These are phyloP conservation scores for Pelargonium australe DNA, from an alignment of 441 rosid genomes.

Conservation along the genomic window DNA sequence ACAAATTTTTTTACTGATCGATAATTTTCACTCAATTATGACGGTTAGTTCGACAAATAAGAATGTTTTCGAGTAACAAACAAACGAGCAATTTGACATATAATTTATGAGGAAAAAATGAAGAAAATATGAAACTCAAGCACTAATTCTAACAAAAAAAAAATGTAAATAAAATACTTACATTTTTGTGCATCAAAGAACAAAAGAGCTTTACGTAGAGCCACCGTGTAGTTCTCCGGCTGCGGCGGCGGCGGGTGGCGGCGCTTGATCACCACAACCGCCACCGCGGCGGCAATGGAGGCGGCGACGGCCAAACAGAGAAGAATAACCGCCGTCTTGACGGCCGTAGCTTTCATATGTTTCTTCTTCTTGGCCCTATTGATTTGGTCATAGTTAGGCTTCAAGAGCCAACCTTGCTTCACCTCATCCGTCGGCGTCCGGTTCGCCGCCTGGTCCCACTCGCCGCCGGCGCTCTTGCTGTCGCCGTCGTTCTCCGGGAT, in stretches of 20 bases:
- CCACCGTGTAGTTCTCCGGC: slow-evolving; percentile 33
- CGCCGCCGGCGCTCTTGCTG: slow-evolving; percentile 1
- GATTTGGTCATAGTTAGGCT: slow-evolving; percentile 15
- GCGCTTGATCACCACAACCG: slow-evolving; percentile 4
- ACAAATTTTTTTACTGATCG: too few species aligned
- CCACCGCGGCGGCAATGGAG: not conserved
- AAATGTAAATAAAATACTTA: slow-evolving; percentile 11
- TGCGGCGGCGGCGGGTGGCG: slow-evolving; percentile 16
- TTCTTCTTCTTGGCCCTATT: slow-evolving; percentile 15
- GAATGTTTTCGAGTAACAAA: too few species aligned
- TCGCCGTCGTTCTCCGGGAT: slow-evolving; percentile 1
- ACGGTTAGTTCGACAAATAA: too few species aligned
- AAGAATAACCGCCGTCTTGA: slow-evolving; percentile 12
- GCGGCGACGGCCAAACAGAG: slow-evolving; percentile 12
- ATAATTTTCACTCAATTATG: too few species aligned
- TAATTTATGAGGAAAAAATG: too few species aligned
- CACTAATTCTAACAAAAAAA: not conserved
- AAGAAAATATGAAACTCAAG: not conserved
- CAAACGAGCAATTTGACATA: too few species aligned
- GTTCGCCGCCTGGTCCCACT: slow-evolving; percentile 15
- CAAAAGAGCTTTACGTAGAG: slow-evolving; percentile 29
- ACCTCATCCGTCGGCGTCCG: slow-evolving; percentile 25
- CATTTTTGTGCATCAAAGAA: slow-evolving; percentile 40
- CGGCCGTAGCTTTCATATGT: slow-evolving; percentile 11
- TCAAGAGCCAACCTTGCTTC: slow-evolving; percentile 37